Base-by-base conservation (phyloP, 441 rosid species). In the Adansonia madagascariensis region DNA sequence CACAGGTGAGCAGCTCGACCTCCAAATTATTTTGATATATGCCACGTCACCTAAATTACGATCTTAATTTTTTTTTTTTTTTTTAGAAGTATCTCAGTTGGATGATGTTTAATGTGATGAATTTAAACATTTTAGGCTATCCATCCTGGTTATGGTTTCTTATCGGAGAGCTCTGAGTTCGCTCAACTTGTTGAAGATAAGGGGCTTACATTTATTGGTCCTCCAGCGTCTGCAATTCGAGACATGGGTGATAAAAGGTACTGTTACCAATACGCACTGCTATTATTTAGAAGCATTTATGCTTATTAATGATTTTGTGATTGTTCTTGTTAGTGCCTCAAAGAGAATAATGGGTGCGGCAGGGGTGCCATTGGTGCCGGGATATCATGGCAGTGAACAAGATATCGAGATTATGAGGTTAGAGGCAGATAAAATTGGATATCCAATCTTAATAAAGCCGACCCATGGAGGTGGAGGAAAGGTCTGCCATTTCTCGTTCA, bases 231-330 rank as follows among this genome's bases (percentile, higher is more conserved):
- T 78, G 97, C 98, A 20, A 93, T 93, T 35, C 83, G 91, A 77
- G 97, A 95, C 75, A 95, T 95, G 99, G 99, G 97, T 70, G 99
- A 95, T 77, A 93, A 93, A 87, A 95, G 99, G 98, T 91, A 77
- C 50, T 47, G 7, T 35, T 11, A 27, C 31, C 49, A 18, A 11
- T 47, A 60, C n/a, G 10, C 70, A 57, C n/a, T 31, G 17, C 74
- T 20, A 4, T 20, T 50, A 7, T n/a, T 20, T 61, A 22, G 63
- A 71, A 63, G 24, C 44, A 43, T 18, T 60, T 78, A 15, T 73
- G 50, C 27, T 57, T 61, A 62, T 61, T 85, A 59, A 73, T 56
- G 68, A 75, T 75, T 52, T 66, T 49, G 39, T 62, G 11, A 7
- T 70, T 71, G 2, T 80, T 43, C 67, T 55, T 74, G 2, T 78